Conservation (phyloP, 176 grass and related monocot genomes). For the Leersia perrieri region DNA sequence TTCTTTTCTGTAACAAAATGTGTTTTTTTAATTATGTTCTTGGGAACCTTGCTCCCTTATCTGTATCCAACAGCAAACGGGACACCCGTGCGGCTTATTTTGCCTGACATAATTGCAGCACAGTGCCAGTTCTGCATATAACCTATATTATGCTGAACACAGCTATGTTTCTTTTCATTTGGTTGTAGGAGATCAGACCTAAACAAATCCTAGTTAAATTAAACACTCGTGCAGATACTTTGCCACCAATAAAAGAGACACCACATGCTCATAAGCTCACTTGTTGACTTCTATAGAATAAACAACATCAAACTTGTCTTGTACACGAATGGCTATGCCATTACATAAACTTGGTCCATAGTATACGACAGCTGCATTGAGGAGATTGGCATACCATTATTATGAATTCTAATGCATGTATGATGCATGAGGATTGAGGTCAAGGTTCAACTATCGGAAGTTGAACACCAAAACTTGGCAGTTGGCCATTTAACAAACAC, state of each 20-base stretch:
- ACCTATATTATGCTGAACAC: too few species aligned
- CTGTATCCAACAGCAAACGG: neutral
- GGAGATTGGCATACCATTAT: too few species aligned
- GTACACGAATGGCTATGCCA: neutral
- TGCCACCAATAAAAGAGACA: neutral
- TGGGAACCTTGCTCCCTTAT: neutral
- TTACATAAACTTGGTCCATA: neutral
- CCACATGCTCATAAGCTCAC: neutral
- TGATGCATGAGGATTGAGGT: neutral
- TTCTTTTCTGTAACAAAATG: neutral
- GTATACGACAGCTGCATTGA: too few species aligned
- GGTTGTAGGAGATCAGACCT: neutral
- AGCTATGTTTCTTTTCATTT: neutral
- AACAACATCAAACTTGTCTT: neutral
- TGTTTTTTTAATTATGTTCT: neutral
- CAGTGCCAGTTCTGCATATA: neutral
- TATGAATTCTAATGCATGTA: too few species aligned
- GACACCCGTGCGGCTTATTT: neutral
- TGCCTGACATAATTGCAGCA: neutral
- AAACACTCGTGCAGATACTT: neutral
- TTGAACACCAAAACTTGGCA: neutral
- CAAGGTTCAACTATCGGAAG: constrained; percentile 7
- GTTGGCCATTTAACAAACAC: neutral
- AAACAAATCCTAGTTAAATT: neutral
- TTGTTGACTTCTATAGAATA: neutral